Evolutionary conservation across 73 alveolate genomes (phyloP).

Genomic region (Symbiodinium natans): DNA sequence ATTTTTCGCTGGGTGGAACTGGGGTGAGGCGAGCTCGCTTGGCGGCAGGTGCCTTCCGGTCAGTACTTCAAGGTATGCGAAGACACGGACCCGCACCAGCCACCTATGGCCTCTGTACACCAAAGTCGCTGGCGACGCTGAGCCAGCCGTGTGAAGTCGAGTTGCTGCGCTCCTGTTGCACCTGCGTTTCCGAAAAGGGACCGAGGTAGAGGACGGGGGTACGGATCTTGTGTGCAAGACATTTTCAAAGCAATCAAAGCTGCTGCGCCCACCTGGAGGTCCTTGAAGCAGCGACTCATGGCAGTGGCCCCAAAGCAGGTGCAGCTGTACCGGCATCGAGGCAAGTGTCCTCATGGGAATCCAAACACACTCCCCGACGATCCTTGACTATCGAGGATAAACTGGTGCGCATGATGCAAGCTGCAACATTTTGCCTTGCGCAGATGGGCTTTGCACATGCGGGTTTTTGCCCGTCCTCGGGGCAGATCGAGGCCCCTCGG

Average conservation of each 20-base stretch:
- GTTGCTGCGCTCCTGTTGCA: not conserved
- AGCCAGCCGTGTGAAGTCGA: not conserved
- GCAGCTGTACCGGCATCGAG: conserved; percentile 21
- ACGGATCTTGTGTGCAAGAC: not conserved
- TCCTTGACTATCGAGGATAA: too few relatives aligned
- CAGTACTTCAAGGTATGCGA: not conserved
- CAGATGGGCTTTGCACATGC: too few relatives aligned
- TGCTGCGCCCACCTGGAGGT: conserved; percentile 2
- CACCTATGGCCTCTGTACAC: not conserved
- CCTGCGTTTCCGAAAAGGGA: not conserved
- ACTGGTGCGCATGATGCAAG: too few relatives aligned
- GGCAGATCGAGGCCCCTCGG: not conserved
- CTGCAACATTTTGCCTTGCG: too few relatives aligned
- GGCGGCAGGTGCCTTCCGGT: not conserved
- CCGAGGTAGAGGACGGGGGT: not conserved
- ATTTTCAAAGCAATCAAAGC: not conserved
- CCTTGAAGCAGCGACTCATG: conserved; percentile 16
- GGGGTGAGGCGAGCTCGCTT: not conserved
- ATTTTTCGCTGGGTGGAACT: not conserved
- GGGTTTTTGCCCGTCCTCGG: not conserved
- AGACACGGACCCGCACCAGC: not conserved
- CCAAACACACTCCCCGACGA: too few relatives aligned
- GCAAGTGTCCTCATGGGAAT: not conserved
- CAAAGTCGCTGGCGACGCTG: not conserved
- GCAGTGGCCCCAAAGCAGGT: conserved; percentile 83